A percentile compares a stretch with the other conserved stretches of the same genome.
phyloP scores from a whole-genome alignment of 768 basidiomycete species.

The Hemileccinum rubropunctum region DNA sequence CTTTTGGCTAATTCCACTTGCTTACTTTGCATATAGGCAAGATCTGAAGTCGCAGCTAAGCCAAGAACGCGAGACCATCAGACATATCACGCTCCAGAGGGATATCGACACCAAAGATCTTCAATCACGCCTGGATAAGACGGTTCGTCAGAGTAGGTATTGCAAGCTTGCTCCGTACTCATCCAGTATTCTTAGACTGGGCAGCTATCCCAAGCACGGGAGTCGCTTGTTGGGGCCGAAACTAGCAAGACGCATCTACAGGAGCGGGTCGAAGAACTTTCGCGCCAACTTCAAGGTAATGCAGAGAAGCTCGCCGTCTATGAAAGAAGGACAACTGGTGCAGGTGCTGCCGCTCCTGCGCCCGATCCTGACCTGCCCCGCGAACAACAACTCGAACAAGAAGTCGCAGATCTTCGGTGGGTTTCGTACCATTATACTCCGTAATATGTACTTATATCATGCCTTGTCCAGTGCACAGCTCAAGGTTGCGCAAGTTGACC shows the following conservation, averaged over 20 bases:
- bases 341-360: slow-evolving; percentile 30
- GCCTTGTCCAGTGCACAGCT: slow-evolving; percentile 54
- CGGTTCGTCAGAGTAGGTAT: slow-evolving; percentile 41
- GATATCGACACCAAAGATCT: slow-evolving; percentile 79
- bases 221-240: slow-evolving; percentile 67
- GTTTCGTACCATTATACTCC: slow-evolving; percentile 11
- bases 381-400: slow-evolving; percentile 79
- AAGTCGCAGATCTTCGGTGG: slow-evolving; percentile 83
- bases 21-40: slow-evolving; percentile 45
- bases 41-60: slow-evolving; percentile 67
- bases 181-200: slow-evolving; percentile 42
- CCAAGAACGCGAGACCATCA: slow-evolving; percentile 70
- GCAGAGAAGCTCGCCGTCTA: slow-evolving; percentile 87
- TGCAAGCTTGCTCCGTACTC: slow-evolving; percentile 3
- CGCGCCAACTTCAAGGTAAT: slow-evolving; percentile 66
- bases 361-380: slow-evolving; percentile 49
- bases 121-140: slow-evolving; percentile 67
- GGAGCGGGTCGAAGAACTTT: slow-evolving; percentile 48
- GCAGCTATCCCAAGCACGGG: slow-evolving; percentile 67
- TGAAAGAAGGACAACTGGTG: slow-evolving; percentile 55
- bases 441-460: background rate
- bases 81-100: slow-evolving; percentile 75
- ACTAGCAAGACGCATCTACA: slow-evolving; percentile 79
- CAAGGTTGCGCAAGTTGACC: slow-evolving; percentile 76
- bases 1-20: background rate